Base-by-base conservation (phyloP, 306 rosid genomes). In the Coriaria nepalensis region DNA sequence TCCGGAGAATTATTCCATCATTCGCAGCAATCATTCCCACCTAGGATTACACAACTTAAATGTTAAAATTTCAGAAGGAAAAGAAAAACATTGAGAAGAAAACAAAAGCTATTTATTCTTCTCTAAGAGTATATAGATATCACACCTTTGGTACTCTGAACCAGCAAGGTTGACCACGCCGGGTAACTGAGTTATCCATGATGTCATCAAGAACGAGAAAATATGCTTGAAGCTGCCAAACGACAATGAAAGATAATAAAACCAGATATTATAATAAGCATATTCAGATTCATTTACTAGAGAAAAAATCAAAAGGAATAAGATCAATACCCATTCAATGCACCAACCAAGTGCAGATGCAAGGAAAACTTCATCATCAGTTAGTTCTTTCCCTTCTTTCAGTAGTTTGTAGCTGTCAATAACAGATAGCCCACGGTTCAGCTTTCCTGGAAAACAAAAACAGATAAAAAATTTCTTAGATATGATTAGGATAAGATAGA, bases 11-110 rank as follows among this genome's bases (percentile, higher is more conserved):
- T 65, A 77, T 44, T 64, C 95, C 98, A 62, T 90, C 98, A 53
- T 85, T 90, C 13, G 37, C 69, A 6, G 98, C 98, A 64, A 85
- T 77, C 73, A 85, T 34, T 55, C 95, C 98, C 53, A 90, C 76
- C 98, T 90, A 45, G 39, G 53, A 45, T 47, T 46, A 15, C 36
- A 40, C 32, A 33, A 44, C 2, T n/a, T n/a, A 12, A 4, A 13
- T 8, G 20, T 51, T 52, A 65, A 20, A 48, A 35, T 42, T 37
- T 38, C 39, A 8, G 46, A 32, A 50, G 33, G 12, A 43, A 10
- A 69, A 48, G 46, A 37, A 35, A 33, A 41, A 8, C 33, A 10
- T 40, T 11, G 49, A 37, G 47, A 51, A 52, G 6, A 10, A 6
- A 9, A 33, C 46, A n/a, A 57, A 37, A 51, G 39, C n/a, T 40